Evolutionary conservation across 306 rosid genomes (phyloP), one percentile per base, ranked within the genome.

Genomic region (Lathyrus tuberosus): DNA sequence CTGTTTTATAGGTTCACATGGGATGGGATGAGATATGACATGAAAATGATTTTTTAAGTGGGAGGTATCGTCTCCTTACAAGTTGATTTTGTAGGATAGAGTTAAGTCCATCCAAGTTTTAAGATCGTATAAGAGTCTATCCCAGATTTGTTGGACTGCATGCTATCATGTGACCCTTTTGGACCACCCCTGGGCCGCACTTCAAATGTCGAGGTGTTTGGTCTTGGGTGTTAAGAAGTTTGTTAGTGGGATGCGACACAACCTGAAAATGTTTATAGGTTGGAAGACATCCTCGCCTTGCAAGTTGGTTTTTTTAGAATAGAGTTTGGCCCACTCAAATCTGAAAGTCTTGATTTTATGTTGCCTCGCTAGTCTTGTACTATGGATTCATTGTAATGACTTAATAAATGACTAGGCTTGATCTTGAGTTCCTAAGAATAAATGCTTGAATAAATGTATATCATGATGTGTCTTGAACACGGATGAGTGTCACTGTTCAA

Each of bases 341-440:
- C 13, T 44, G 4, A 44, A 17, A 44, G 17, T 38, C 37, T 20
- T n/a, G 44, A 5, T 48, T 67, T 59, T 11, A 6, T 24, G 16
- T 59, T 76, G 64, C 38, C 28, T 53, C 41, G 53, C 42, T 46
- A 8, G 68, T 64, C 46, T 20, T 65, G 22, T n/a, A n/a, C 38
- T n/a, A 5, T 71, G 66, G 47, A 16, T 35, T 66, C 57, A 46
- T 40, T 71, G 31, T 22, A 57, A 35, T 44, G 67, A 7, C 58
- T 26, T 40, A 38, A 46, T 64, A 17, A 30, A 22, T 28, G 56
- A 9, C 18, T 52, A 4, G n/a, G 31, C 59, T 52, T 20, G 31
- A 52, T 52, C 30, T 52, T 18, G 31, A 52, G 33, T 18, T 9
- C 14, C 26, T 51, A 18, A 51, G 28, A 51, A 51, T 18, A 51